Evolutionary conservation across 352 stramenopile genomes (phyloP).

Genomic region (Pythium phragmiticola): DNA sequence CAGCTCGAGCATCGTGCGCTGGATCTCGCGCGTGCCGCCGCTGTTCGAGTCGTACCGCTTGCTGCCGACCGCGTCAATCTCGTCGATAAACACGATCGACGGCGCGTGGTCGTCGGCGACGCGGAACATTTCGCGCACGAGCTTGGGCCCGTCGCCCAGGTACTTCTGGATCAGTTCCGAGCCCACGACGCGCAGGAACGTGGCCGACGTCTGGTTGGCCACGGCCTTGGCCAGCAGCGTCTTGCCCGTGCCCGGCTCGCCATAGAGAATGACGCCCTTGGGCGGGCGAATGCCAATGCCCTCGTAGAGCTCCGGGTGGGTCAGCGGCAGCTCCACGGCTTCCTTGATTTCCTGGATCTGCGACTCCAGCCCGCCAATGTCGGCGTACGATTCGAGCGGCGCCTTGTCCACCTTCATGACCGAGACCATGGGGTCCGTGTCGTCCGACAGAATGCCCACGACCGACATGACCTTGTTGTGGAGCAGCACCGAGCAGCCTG

Average conservation of each 20-base stretch:
- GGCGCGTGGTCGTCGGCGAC: slow-evolving; percentile 98
- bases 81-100: slow-evolving; percentile 98
- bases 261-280: slow-evolving; percentile 99
- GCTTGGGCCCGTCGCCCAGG: slow-evolving; percentile 98
- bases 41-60: slow-evolving; percentile 96
- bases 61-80: slow-evolving; percentile 94
- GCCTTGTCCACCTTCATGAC: slow-evolving; percentile 99
- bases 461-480: slow-evolving; percentile 99
- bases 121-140: slow-evolving; percentile 97
- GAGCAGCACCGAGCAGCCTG: slow-evolving; percentile 97
- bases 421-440: slow-evolving; percentile 99
- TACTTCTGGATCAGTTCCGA: slow-evolving; percentile 99
- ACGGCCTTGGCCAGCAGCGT: slow-evolving; percentile 99
- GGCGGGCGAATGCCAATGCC: slow-evolving; percentile 98
- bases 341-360: slow-evolving; percentile 97
- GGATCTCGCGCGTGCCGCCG: slow-evolving; percentile 83
- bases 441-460: slow-evolving; percentile 98
- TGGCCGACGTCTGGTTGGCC: slow-evolving; percentile 99
- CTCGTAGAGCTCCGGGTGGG: slow-evolving; percentile 99
- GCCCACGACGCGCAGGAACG: slow-evolving; percentile 98
- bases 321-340: slow-evolving; percentile 96
- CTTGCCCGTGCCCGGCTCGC: slow-evolving; percentile 99
- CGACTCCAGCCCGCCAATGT: slow-evolving; percentile 99
- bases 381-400: slow-evolving; percentile 98
- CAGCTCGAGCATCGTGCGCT: slow-evolving; percentile 99